phyloP scores from a whole-genome alignment of 2,329 filamentous ascomycete genomes.

The Pseudohalonectria lignicola region DNA sequence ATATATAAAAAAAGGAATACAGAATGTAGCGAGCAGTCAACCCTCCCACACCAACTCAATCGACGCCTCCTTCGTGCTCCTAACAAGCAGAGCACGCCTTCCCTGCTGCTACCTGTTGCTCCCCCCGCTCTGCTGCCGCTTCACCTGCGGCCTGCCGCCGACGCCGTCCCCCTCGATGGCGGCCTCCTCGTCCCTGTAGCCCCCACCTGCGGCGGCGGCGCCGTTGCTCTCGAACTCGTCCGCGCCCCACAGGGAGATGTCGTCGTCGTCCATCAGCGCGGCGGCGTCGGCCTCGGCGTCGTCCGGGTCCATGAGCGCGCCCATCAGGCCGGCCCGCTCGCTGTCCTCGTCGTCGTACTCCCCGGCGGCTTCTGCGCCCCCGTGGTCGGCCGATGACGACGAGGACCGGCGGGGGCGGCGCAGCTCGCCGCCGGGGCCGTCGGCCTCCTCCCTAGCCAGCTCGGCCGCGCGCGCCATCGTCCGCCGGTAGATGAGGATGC shows the following conservation, averaged over 20 bases:
- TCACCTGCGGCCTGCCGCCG: too few species aligned
- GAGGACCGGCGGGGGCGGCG: too few species aligned
- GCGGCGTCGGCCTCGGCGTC: constrained; percentile 36
- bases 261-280: constrained; percentile 46
- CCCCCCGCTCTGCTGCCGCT: too few species aligned
- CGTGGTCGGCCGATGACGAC: too few species aligned
- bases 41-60: too few species aligned
- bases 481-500: constrained; percentile 72
- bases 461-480: constrained; percentile 53
- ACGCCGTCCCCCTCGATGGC: not conserved
- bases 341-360: constrained; percentile 20
- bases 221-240: constrained; percentile 18
- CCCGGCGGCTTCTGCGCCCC: constrained; percentile 24
- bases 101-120: not conserved
- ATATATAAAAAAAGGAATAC: too few species aligned
- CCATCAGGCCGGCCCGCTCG: constrained; percentile 11
- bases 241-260: constrained; percentile 46
- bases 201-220: not conserved
- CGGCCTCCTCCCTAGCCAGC: constrained; percentile 35
- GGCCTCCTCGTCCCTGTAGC: not conserved
- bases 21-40: too few species aligned
- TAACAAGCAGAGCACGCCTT: too few species aligned
- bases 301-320: constrained; percentile 17
- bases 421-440: constrained; percentile 13
- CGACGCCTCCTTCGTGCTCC: too few species aligned